Evolutionary conservation across 352 stramenopile genomes (phyloP).

Genomic region (Salisapilia sapeloensis): DNA sequence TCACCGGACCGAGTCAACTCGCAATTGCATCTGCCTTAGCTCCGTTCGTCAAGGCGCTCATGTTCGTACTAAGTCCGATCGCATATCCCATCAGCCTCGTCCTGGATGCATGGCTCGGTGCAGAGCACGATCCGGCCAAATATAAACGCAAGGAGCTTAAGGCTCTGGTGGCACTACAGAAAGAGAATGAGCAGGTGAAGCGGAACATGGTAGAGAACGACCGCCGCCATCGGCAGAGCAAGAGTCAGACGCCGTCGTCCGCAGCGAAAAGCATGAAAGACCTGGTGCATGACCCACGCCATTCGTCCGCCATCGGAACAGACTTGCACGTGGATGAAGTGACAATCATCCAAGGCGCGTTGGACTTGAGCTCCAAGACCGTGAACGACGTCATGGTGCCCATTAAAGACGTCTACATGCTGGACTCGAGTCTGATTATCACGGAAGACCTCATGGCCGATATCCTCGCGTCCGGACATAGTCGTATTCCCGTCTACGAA

Average conservation of each 20-base stretch:
- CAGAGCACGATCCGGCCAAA: constrained; percentile 45
- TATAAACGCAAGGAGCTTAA: constrained; percentile 86
- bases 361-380: constrained; percentile 78
- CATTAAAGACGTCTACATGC: constrained; percentile 72
- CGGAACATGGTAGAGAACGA: constrained; percentile 14
- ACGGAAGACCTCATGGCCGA: constrained; percentile 51
- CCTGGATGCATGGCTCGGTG: constrained; percentile 77
- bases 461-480: constrained; percentile 77
- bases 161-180: constrained; percentile 70
- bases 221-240: background rate
- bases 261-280: background rate
- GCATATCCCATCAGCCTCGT: constrained; percentile 83
- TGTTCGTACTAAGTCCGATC: constrained; percentile 78
- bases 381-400: constrained; percentile 82
- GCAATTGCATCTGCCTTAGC: constrained; percentile 65
- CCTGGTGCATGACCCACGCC: background rate
- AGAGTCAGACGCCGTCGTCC: constrained; percentile 3
- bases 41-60: constrained; percentile 74
- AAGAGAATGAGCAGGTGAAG: constrained; percentile 24
- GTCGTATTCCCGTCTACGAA: constrained; percentile 80
- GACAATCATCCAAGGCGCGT: constrained; percentile 83
- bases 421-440: constrained; percentile 68
- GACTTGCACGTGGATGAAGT: constrained; percentile 77
- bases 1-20: constrained; percentile 90
- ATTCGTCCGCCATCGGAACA: constrained; percentile 21